Evolutionary conservation across 1,139 yeast species (phyloP), one percentile per base, ranked within the genome.

Genomic region (Taphrina populina): DNA sequence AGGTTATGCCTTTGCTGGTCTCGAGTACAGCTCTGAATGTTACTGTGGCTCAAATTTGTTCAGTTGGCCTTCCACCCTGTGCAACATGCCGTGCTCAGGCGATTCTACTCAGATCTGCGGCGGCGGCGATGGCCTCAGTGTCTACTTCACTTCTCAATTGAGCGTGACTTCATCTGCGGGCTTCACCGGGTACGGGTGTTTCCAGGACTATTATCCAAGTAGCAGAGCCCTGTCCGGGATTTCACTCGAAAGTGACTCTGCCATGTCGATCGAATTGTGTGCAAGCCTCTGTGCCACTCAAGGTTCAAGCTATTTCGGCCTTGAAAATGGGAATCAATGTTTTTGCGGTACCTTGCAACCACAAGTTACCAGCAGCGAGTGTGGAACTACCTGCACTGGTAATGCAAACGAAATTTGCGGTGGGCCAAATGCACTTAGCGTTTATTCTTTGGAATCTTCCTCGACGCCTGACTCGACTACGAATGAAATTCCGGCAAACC

Each of bases 61-160:
- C 24, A 37, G 43, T 37, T 37, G 24, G 29, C 24, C 45, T n/a
- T 36, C 53, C 15, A 39, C 37, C 19, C 33, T 15, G 10, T 47
- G 53, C 36, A 29, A 36, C 53, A 36, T 35, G 53, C n/a, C 53
- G 11, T 47, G 53, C n/a, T 13, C 44, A 4, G 53, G 53, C 8
- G 43, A 36, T 13, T 17, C 29, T 23, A 11, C 20, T 19, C 30
- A 47, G 44, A 47, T 47, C 23, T 47, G 53, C 24, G 53, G 53
- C 24, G 53, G 53, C 3, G n/a, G 34, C 13, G 37, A 47, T 19
- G 53, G 35, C 10, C 41, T 47, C 26, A 36, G 29, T 21, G 53
- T 47, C 43, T 35, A 20, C 36, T 27, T 21, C 17, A 27, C 27
- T 5, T 11, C 43, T 37, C 24, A 37, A 13, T n/a, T n/a, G n/a